Conservation (phyloP, 2,329 filamentous ascomycete genomes). For the Alternaria incomplexa region DNA sequence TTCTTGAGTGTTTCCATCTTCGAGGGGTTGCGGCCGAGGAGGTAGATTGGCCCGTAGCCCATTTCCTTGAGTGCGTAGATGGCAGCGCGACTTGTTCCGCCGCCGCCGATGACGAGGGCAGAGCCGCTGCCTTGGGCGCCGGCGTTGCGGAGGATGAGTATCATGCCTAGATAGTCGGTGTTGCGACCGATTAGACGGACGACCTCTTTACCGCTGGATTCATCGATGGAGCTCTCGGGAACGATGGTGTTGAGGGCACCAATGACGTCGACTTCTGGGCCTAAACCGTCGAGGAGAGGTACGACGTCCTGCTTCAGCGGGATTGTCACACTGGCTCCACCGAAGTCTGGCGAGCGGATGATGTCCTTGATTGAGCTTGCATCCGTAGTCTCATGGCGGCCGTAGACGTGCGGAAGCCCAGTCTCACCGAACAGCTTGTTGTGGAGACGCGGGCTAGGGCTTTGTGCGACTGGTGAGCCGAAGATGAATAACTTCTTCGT, state of each 20-base stretch:
- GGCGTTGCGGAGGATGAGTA: conserved; percentile 73
- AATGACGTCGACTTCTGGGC: conserved; percentile 78
- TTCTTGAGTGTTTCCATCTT: conserved; percentile 72
- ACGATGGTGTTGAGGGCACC: conserved; percentile 96
- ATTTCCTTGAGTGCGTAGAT: conserved; percentile 86
- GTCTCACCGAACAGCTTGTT: conserved; percentile 78
- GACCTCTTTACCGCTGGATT: conserved; percentile 48
- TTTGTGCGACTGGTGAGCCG: conserved; percentile 81
- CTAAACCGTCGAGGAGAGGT: conserved; percentile 77
- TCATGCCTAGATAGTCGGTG: conserved; percentile 95
- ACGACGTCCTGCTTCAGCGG: conserved; percentile 92
- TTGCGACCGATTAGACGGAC: conserved; percentile 79
- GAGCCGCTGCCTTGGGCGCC: conserved; percentile 58
- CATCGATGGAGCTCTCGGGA: conserved; percentile 54
- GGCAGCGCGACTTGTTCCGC: conserved; percentile 89
- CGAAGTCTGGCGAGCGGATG: conserved; percentile 77
- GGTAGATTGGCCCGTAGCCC: conserved; percentile 83
- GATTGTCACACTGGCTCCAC: conserved; percentile 94
- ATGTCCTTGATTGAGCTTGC: conserved; percentile 65
- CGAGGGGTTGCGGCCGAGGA: conserved; percentile 76
- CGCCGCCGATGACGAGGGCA: conserved; percentile 86
- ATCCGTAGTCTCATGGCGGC: conserved; percentile 73
- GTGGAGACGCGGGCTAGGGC: conserved; percentile 86
- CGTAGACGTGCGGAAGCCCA: conserved; percentile 86
- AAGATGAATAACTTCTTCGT: conserved; percentile 84